Base-by-base conservation (phyloP, 768 basidiomycete genomes). In the Phlegmacium glaucopus region DNA sequence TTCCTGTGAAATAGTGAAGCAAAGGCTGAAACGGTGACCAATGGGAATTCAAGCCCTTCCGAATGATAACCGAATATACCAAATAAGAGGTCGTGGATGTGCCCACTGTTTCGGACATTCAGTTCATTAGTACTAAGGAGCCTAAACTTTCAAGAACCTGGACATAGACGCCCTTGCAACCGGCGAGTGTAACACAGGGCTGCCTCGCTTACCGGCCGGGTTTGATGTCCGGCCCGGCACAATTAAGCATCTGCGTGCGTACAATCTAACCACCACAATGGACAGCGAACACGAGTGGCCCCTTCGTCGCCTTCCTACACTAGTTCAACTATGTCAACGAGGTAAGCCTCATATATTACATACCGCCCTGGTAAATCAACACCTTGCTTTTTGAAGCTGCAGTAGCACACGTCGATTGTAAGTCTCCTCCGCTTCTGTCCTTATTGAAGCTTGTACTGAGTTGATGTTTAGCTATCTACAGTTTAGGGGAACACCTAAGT, bases 281-380 rank as follows among this genome's bases (percentile, higher is more conserved):
- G 51, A 56, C 38, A 13, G 44, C 40, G 51, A 48, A 26, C 39
- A 37, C 27, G 62, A 60, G 25, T 11, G 36, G n/a, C 30, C 30
- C 11, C 49, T 55, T 48, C 67, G 72, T 46, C 75, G 76, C 18
- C 64, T 90, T 17, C 85, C 80, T 17, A 73, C 80, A 28, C 77
- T 91, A 28, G 82, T 85, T 1, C 69, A 77, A 34, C 76, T 79
- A 41, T 91, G 89, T 55, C 87, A 90, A 63, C 77, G 85, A 62
- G 81, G 87, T 89, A 54, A 63, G 80, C 54, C 34, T 26, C 39
- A 48, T 29, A 17, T 26, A 11, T 7, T n/a, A 13, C 27, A 29
- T 4, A 18, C 10, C 30, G 26, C 30, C 36, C 15, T 27, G 34
- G 42, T 18, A 40, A 34, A 18, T 40, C 16, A 34, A 34, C 9